Evolutionary conservation across 768 basidiomycete genomes (phyloP).

Genomic region (Steccherinum ochraceum): DNA sequence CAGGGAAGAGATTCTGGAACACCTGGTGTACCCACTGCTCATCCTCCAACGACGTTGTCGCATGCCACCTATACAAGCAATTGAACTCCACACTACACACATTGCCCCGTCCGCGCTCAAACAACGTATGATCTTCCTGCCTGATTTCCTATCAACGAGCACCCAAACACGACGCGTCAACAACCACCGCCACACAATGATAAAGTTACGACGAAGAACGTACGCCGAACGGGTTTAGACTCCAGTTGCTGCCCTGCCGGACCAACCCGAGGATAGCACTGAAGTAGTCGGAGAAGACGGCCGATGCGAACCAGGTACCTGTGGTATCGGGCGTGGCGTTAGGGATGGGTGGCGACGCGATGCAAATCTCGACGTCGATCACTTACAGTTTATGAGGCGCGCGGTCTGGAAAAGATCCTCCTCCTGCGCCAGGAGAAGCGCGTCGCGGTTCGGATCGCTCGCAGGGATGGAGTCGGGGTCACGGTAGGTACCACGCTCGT

Average conservation of each 20-base stretch:
- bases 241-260: conserved; percentile 71
- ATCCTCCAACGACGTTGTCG: conserved; percentile 67
- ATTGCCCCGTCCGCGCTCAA: conserved; percentile 79
- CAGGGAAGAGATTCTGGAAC: conserved; percentile 48
- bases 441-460: conserved; percentile 18
- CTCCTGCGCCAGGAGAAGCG: conserved; percentile 27
- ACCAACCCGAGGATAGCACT: conserved; percentile 75
- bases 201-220: conserved; percentile 13
- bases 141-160: conserved; percentile 58
- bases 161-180: neutral
- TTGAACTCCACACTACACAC: conserved; percentile 87
- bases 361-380: neutral
- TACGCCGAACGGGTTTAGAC: conserved; percentile 66
- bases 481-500: conserved; percentile 60
- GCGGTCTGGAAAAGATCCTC: conserved; percentile 79
- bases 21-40: conserved; percentile 58
- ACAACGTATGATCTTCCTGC: conserved; percentile 50
- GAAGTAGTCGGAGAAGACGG: conserved; percentile 83
- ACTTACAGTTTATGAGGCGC: conserved; percentile 59
- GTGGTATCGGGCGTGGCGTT: neutral
- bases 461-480: conserved; percentile 44
- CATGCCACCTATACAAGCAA: conserved; percentile 82
- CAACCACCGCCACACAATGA: neutral
- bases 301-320: conserved; percentile 64
- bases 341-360: neutral